Conservation (phyloP, 116 monocot species). For the Iris pallida region DNA sequence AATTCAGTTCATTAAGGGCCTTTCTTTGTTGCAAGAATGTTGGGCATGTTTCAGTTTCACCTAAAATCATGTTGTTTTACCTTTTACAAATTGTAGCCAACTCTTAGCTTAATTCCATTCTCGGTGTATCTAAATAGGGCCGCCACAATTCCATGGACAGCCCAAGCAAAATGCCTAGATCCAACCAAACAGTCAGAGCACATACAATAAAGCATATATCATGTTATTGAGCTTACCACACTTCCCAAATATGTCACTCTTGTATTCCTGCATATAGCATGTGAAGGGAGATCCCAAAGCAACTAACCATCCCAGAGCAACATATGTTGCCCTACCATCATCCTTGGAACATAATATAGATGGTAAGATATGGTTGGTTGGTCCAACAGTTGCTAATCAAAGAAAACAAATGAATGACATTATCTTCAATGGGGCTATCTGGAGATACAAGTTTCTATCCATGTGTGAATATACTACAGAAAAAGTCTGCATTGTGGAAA, state of each 20-base stretch:
- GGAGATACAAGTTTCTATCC: no score
- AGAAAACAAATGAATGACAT: no score
- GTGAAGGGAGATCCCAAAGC: slow-evolving; percentile 90
- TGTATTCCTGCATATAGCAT: slow-evolving; percentile 86
- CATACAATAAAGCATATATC: no score
- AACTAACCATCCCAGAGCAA: slow-evolving; percentile 91
- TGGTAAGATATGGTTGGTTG: no score
- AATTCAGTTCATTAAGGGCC: no score
- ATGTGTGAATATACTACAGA: neutral
- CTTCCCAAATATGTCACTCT: slow-evolving; percentile 94
- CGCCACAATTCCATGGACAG: slow-evolving; percentile 93
- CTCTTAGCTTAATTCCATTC: slow-evolving; percentile 74
- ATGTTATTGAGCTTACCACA: slow-evolving; percentile 33
- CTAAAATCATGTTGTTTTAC: no score
- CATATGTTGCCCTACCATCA: slow-evolving; percentile 77
- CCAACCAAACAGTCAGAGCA: neutral
- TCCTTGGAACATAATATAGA: slow-evolving; percentile 44
- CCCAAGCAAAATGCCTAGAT: slow-evolving; percentile 84
- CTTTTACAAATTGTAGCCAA: no score
- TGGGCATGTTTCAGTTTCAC: no score
- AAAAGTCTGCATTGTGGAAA: no score
- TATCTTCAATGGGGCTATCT: no score
- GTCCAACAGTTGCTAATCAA: no score
- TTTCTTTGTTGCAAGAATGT: no score
- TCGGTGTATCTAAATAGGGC: slow-evolving; percentile 85